Evolutionary conservation across 2,329 filamentous ascomycete species (phyloP).

Genomic region (Whalleya microplaca): DNA sequence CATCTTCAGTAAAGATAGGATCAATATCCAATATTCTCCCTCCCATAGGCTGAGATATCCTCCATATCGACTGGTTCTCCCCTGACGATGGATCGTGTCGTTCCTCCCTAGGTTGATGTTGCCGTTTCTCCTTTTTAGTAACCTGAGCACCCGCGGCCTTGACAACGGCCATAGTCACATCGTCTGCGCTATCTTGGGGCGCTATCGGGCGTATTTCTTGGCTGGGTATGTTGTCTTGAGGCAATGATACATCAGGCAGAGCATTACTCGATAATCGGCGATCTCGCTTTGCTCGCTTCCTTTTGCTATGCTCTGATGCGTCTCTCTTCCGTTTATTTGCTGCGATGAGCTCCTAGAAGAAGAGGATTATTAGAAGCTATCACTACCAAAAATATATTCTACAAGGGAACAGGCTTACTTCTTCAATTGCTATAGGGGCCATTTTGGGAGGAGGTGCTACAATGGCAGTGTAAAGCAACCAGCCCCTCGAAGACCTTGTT

Average conservation of each 20-base stretch:
- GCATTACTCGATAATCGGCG: conserved; percentile 20
- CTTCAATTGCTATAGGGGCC: conserved; percentile 29
- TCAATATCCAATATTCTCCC: conserved; percentile 68
- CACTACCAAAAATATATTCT: not conserved
- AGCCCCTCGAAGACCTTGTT: conserved; percentile 1
- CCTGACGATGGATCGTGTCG: not conserved
- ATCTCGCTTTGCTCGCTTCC: conserved; percentile 46
- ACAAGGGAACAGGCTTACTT: conserved; percentile 25
- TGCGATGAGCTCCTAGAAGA: conserved; percentile 39
- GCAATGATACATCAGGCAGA: conserved; percentile 9
- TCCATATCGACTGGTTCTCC: conserved; percentile 47
- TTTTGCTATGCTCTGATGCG: conserved; percentile 44
- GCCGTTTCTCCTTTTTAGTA: conserved; percentile 21
- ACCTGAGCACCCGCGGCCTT: conserved; percentile 7
- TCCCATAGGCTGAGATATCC: conserved; percentile 65
- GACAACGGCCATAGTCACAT: conserved; percentile 2
- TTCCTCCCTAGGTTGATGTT: conserved; percentile 9
- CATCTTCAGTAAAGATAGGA: conserved; percentile 63
- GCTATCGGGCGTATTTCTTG: conserved; percentile 17
- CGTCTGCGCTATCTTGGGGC: conserved; percentile 1
- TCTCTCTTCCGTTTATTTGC: conserved; percentile 54
- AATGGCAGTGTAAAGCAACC: not conserved
- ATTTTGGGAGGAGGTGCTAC: conserved; percentile 23
- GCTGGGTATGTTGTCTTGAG: conserved; percentile 4
- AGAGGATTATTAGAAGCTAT: conserved; percentile 15